Evolutionary conservation across 2,329 filamentous ascomycete species (phyloP).

Genomic region (Hypoxylon sp.): DNA sequence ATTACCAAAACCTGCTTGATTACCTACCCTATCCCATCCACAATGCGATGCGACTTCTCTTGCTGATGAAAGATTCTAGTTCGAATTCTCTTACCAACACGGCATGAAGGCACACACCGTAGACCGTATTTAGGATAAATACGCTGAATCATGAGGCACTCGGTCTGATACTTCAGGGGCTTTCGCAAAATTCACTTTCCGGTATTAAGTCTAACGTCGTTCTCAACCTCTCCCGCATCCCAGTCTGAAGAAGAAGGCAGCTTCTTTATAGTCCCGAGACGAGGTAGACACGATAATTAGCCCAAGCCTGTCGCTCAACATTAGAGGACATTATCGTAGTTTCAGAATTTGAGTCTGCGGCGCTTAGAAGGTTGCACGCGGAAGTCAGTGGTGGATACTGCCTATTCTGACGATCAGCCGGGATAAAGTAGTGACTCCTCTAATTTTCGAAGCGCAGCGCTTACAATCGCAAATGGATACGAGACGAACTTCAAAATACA

Average conservation of each 20-base stretch:
- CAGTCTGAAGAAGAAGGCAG: not conserved
- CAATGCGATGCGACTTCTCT: not conserved
- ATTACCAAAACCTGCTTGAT: slow-evolving; percentile 8
- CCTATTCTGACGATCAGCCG: slow-evolving; percentile 8
- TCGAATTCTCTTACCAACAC: not conserved
- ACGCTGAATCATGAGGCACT: slow-evolving; percentile 1
- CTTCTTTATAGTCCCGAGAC: slow-evolving; percentile 19
- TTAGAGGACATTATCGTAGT: slow-evolving; percentile 2
- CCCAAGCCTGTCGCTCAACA: slow-evolving; percentile 16
- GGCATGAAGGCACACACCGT: not conserved
- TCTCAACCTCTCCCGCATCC: not conserved
- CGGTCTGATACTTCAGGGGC: not conserved
- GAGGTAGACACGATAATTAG: not conserved
- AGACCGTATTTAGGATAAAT: not conserved
- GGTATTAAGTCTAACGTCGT: slow-evolving; percentile 10
- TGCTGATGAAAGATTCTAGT: slow-evolving; percentile 7
- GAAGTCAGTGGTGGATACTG: slow-evolving; percentile 15
- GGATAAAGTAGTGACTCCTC: slow-evolving; percentile 6
- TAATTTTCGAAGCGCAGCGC: slow-evolving; percentile 34
- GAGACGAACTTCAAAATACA: slow-evolving; percentile 11
- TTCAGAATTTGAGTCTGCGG: slow-evolving; percentile 27
- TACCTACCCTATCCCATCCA: slow-evolving; percentile 4
- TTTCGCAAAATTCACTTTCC: slow-evolving; percentile 8
- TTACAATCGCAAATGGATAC: slow-evolving; percentile 27
- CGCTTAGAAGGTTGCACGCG: slow-evolving; percentile 34